Conservation (phyloP, 306 rosid genomes). For the Prunus armeniaca region DNA sequence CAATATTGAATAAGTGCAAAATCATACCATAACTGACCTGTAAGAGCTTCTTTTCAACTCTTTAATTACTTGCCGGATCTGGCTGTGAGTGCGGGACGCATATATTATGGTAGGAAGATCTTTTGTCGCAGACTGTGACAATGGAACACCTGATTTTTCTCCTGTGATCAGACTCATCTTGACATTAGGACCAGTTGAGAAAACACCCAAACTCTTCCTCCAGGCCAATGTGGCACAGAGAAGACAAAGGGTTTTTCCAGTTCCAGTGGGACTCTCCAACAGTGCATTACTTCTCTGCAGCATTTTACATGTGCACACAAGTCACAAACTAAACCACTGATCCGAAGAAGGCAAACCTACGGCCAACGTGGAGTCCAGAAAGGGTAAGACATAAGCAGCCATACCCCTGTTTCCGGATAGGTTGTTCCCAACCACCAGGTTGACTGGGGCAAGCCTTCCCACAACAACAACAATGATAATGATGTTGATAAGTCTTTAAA, state of each 20-base stretch:
- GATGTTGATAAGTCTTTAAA: neutral
- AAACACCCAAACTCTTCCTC: constrained; percentile 86
- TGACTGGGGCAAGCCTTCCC: neutral
- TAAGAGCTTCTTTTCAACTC: constrained; percentile 83
- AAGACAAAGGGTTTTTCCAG: constrained; percentile 95
- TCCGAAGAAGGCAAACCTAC: neutral
- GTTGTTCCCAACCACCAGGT: neutral
- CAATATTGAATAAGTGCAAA: neutral
- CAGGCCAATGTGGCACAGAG: constrained; percentile 93
- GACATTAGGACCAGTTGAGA: constrained; percentile 53
- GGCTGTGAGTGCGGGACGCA: constrained; percentile 96
- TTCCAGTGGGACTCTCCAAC: constrained; percentile 97
- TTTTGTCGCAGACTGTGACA: constrained; percentile 39
- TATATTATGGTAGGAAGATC: constrained; percentile 64
- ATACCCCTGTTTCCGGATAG: neutral
- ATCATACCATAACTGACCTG: constrained; percentile 45
- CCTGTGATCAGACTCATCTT: constrained; percentile 38
- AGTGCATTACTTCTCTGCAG: constrained; percentile 79
- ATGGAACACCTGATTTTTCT: constrained; percentile 26
- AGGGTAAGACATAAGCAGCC: neutral
- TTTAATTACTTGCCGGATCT: constrained; percentile 89
- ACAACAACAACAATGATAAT: neutral
- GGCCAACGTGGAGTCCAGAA: neutral
- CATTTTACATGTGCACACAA: constrained; percentile 1
- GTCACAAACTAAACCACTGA: constrained; percentile 10